Evolutionary conservation across 768 basidiomycete genomes (phyloP).

Genomic region (Cystobasidium tubakii): DNA sequence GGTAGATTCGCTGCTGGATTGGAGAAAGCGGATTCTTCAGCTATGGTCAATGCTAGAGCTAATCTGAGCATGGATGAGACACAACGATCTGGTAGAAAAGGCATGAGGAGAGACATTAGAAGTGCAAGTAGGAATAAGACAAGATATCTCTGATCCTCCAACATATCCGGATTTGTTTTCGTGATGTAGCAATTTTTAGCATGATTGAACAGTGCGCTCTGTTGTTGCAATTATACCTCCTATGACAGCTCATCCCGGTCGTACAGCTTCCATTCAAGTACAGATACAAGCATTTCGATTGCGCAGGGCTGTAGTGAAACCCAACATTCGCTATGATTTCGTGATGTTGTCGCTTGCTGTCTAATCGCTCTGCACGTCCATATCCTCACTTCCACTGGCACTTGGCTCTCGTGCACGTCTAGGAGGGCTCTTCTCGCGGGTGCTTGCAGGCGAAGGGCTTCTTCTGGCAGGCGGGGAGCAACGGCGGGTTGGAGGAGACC

Average conservation of each 20-base stretch:
- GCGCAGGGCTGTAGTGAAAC: no score
- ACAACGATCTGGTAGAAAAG: slow-evolving; percentile 18
- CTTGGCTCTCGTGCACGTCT: neutral
- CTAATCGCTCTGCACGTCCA: slow-evolving; percentile 27
- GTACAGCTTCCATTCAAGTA: neutral
- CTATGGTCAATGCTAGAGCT: slow-evolving; percentile 22
- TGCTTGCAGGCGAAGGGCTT: neutral
- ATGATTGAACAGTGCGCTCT: neutral
- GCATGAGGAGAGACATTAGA: slow-evolving; percentile 17
- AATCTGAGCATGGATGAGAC: slow-evolving; percentile 1
- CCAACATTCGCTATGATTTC: no score
- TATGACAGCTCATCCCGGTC: neutral
- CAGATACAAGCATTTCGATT: neutral
- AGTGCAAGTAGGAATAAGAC: slow-evolving; percentile 37
- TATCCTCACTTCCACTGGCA: slow-evolving; percentile 17
- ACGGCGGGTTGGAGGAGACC: neutral
- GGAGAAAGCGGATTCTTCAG: slow-evolving; percentile 6
- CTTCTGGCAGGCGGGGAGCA: neutral
- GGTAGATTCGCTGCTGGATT: slow-evolving; percentile 27
- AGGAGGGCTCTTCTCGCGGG: neutral
- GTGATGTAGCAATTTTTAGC: neutral
- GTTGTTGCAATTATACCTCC: neutral
- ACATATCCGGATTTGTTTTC: neutral
- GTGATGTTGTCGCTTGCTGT: no score
- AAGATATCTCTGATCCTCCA: slow-evolving; percentile 8